phyloP scores from a whole-genome alignment of 2,329 filamentous ascomycete genomes.

The Zasmidium angulare region DNA sequence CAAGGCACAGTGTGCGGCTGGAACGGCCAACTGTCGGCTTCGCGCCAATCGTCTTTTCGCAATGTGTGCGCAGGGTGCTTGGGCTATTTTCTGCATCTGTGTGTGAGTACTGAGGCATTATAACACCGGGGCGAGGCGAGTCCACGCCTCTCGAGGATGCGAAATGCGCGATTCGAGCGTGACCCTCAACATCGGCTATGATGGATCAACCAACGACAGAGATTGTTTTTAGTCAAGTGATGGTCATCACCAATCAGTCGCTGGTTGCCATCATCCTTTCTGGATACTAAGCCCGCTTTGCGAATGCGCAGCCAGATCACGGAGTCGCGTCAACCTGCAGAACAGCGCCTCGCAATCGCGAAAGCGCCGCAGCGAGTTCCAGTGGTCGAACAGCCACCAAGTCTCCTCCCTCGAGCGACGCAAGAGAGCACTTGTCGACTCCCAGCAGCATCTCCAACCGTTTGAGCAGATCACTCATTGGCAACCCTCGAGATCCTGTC shows the following conservation, averaged over 20 bases:
- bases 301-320: background rate
- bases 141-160: background rate
- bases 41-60: background rate
- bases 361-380: constrained; percentile 33
- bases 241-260: background rate
- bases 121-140: background rate
- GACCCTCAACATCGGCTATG: background rate
- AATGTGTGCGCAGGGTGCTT: background rate
- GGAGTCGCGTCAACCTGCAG: constrained; percentile 11
- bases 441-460: constrained; percentile 20
- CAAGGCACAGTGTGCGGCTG: too few species aligned
- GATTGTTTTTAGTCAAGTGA: background rate
- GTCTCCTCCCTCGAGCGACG: constrained; percentile 29
- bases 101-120: constrained; percentile 15
- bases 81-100: constrained; percentile 1
- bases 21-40: background rate
- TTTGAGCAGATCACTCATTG: constrained; percentile 21
- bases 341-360: constrained; percentile 28
- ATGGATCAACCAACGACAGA: background rate
- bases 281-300: too few species aligned
- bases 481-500: constrained; percentile 19
- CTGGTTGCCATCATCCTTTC: background rate
- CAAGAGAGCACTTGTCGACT: constrained; percentile 26
- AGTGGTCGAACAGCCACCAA: constrained; percentile 31
- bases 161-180: background rate